Percentiles rank a stretch among this genome's conserved stretches.
Evolutionary conservation across 1,139 yeast species (phyloP).

Genomic region (Hemisphaericaspora subhashii): DNA sequence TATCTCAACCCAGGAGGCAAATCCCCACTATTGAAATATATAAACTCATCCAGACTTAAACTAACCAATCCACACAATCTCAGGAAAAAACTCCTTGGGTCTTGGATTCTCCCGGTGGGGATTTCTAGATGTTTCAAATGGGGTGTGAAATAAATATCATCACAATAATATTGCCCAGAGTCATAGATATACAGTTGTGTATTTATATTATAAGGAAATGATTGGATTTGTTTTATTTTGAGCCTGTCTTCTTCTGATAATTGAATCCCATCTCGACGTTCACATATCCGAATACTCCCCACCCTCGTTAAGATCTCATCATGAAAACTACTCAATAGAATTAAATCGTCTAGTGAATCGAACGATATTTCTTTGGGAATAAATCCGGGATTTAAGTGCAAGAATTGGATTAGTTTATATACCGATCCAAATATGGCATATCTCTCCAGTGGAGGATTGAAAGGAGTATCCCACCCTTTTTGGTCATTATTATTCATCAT

Average conservation of each 20-base stretch:
- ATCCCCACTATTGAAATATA: background rate
- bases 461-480: slow-evolving; percentile 1
- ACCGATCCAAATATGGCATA: slow-evolving; percentile 3
- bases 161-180: slow-evolving; percentile 1
- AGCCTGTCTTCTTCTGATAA: slow-evolving; percentile 1
- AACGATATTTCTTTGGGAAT: slow-evolving; percentile 3
- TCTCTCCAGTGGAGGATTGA: background rate
- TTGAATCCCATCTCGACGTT: background rate
- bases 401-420: background rate
- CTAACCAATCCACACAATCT: background rate
- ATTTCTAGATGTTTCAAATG: slow-evolving; percentile 3
- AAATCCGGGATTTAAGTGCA: background rate
- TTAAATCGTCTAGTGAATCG: slow-evolving; percentile 4
- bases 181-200: slow-evolving; percentile 5
- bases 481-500: background rate
- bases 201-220: background rate
- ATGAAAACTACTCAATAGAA: background rate
- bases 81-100: background rate
- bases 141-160: slow-evolving; percentile 2
- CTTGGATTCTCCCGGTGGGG: background rate
- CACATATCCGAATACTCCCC: slow-evolving; percentile 1
- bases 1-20: background rate
- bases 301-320: background rate
- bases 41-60: slow-evolving; percentile 5
- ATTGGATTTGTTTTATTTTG: slow-evolving; percentile 3